Evolutionary conservation across 306 rosid genomes (phyloP), one percentile per base, ranked within the genome.

Genomic region (Pterocarpus santalinus): DNA sequence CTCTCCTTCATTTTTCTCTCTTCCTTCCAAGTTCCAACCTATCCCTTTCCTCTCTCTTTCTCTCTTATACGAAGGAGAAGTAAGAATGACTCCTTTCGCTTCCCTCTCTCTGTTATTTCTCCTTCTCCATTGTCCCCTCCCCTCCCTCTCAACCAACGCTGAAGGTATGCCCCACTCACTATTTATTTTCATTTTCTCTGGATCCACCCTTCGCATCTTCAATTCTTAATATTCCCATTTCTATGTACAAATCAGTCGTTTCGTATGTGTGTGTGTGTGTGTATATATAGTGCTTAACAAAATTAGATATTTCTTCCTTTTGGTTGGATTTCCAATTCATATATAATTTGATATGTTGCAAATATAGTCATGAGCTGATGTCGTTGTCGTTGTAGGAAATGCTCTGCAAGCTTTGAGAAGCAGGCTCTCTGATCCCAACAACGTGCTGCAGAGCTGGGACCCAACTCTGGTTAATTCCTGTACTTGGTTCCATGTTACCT

Each of bases 391-490:
- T 77, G 71, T 81, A 95, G 99, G 97, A 83, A 93, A 87, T 84
- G 97, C 97, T 80, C 83, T 95, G 83, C 91, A 90, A 89, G 94
- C 89, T 76, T 64, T 90, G 73, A 91, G 94, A 86, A 93, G 82
- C 74, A 91, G 89, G 65, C 80, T 95, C 34, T 78, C 84, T 68
- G 97, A 93, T 82, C 92, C 93, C 78, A 90, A 91, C 81, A 91
- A 93, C 58, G 91, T 91, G 64, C 85, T 95, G 32, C 97, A 93
- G 85, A 95, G 97, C 83, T 95, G 99, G 99, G 99, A 95, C 92
- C 99, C 99, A 52, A 95, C 99, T 10, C 88, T 95, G 86, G 99
- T 95, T 78, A 90, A 95, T 90, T 94, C 99, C 10, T 95, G 99
- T 89, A 95, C 98, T 71, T 95, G 99, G 99, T 95, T 95, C 80